Evolutionary conservation across 345 rosid genomes (phyloP).

Genomic region (Salix udensis): DNA sequence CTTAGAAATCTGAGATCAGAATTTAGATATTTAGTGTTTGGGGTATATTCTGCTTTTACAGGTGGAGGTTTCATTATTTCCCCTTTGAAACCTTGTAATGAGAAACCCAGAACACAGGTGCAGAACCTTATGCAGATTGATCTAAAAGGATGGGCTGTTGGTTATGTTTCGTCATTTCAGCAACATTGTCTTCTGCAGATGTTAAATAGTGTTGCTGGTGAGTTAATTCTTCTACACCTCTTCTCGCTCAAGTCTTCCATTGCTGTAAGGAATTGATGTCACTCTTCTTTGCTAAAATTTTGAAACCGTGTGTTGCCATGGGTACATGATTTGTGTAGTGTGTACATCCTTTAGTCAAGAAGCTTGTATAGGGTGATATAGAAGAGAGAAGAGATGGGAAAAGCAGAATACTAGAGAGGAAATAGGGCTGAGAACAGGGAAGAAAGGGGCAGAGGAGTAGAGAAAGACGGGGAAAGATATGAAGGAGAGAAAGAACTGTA

Average conservation of each 20-base stretch:
- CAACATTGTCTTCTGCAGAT: slow-evolving; percentile 98
- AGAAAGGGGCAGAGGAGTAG: background rate
- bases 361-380: background rate
- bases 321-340: background rate
- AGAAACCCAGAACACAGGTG: slow-evolving; percentile 83
- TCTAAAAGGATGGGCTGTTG: slow-evolving; percentile 96
- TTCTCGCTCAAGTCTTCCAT: background rate
- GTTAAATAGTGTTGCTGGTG: slow-evolving; percentile 96
- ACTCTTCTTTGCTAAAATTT: background rate
- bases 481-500: background rate
- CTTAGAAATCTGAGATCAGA: background rate
- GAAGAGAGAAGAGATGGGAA: background rate
- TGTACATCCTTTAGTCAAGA: background rate
- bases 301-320: background rate
- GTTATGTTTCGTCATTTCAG: slow-evolving; percentile 87
- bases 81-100: slow-evolving; percentile 78
- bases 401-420: background rate
- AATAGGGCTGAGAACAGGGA: background rate
- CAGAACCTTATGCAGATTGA: slow-evolving; percentile 97
- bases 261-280: background rate
- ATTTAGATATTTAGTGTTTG: background rate
- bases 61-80: slow-evolving; percentile 98
- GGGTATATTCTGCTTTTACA: slow-evolving; percentile 29
- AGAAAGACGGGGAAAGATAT: background rate
- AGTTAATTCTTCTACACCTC: slow-evolving; percentile 20